Percentiles rank a stretch among this genome's conserved stretches.
These are phyloP conservation scores for Fusarium sublunatum DNA, from an alignment of 2,329 filamentous ascomycete genomes.

Conservation along the genomic window DNA sequence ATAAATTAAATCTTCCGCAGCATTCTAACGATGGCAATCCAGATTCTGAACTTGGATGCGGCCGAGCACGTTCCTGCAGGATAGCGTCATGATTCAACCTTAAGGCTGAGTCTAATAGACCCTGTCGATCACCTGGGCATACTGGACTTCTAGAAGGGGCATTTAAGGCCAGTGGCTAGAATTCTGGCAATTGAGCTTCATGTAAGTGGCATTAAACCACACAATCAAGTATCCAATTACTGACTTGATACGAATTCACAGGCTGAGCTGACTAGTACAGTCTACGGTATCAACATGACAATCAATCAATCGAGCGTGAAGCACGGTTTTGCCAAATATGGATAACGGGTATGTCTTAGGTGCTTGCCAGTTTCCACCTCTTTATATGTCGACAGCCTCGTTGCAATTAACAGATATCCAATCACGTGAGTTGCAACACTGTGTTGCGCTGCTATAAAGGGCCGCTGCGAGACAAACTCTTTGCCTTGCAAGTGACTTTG, in stretches of 20 bases:
- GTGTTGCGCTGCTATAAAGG: too few species aligned
- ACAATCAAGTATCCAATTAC: neutral
- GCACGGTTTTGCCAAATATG: too few species aligned
- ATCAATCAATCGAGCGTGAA: neutral
- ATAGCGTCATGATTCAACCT: constrained; percentile 38
- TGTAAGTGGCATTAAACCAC: neutral
- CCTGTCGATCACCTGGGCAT: constrained; percentile 4
- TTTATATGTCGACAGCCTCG: too few species aligned
- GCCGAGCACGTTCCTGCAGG: constrained; percentile 17
- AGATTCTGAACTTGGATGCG: neutral
- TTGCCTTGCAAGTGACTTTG: neutral
- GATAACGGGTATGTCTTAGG: too few species aligned
- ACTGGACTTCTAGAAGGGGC: neutral
- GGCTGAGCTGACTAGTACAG: neutral
- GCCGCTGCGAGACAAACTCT: neutral
- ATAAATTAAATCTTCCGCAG: constrained; percentile 2
- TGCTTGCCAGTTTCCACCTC: too few species aligned
- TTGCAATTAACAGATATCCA: too few species aligned
- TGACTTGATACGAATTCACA: neutral
- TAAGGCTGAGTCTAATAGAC: constrained; percentile 19
- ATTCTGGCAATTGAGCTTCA: neutral
- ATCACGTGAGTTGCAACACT: too few species aligned
- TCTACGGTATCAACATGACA: neutral
- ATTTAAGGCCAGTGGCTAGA: neutral
- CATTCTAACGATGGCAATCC: constrained; percentile 1